Percentiles rank a stretch among this genome's conserved stretches.
Conservation (phyloP, 495 filamentous ascomycete genomes). For the Talaromyces trachyspermus region DNA sequence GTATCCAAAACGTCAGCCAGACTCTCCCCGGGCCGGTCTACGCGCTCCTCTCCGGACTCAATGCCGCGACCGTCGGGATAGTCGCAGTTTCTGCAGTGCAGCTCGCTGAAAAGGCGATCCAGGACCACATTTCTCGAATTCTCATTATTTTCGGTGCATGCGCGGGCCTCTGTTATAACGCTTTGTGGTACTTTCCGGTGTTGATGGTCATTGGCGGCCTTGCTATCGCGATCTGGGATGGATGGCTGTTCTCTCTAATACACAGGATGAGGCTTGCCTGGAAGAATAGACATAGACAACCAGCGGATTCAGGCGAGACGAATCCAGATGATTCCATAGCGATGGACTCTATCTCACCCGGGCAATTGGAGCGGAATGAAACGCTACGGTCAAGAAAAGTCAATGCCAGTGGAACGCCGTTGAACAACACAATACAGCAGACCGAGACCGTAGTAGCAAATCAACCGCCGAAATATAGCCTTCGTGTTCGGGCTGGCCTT, state of each 20-base stretch:
- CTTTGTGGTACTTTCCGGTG: conserved; percentile 77
- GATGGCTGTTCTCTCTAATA: conserved; percentile 38
- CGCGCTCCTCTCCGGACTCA: conserved; percentile 70
- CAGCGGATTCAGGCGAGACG: conserved; percentile 7
- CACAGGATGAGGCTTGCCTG: conserved; percentile 15
- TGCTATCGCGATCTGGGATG: conserved; percentile 54
- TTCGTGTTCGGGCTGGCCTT: conserved; percentile 30
- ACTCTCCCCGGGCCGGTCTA: conserved; percentile 61
- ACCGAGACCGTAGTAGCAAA: neutral
- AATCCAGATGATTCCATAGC: neutral
- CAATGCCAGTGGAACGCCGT: neutral
- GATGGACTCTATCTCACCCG: conserved; percentile 7
- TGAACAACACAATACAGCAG: neutral
- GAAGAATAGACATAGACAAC: conserved; percentile 14
- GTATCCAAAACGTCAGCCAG: conserved; percentile 53
- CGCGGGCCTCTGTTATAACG: conserved; percentile 67
- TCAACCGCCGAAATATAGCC: conserved; percentile 14
- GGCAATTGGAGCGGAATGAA: conserved; percentile 2
- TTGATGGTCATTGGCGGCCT: conserved; percentile 56
- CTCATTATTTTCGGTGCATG: conserved; percentile 62
- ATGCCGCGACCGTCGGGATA: conserved; percentile 71
- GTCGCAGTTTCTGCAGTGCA: conserved; percentile 73
- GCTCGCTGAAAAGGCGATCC: conserved; percentile 67
- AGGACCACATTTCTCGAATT: conserved; percentile 59
- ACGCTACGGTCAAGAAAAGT: conserved; percentile 13